These are phyloP conservation scores for Colletotrichum phormii DNA, from an alignment of 2,329 filamentous ascomycete species.

Conservation along the genomic window DNA sequence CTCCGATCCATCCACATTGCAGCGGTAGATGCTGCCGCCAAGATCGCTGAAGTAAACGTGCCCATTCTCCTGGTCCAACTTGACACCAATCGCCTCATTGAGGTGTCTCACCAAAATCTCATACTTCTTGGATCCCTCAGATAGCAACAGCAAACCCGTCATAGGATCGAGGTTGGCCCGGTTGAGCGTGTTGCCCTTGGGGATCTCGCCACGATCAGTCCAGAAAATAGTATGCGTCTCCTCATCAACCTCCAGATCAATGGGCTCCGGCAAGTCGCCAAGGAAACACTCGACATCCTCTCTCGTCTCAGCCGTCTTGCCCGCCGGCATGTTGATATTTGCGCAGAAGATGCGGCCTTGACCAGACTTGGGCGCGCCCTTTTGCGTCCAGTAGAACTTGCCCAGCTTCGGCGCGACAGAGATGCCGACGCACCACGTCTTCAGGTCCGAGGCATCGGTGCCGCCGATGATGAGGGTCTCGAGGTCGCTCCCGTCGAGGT, in stretches of 20 bases:
- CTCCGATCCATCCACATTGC: conserved; percentile 46
- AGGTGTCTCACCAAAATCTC: conserved; percentile 49
- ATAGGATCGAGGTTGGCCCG: conserved; percentile 39
- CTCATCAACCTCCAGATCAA: conserved; percentile 67
- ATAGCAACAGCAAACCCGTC: conserved; percentile 19
- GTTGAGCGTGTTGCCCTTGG: conserved; percentile 66
- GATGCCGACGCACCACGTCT: conserved; percentile 68
- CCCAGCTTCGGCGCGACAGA: conserved; percentile 54
- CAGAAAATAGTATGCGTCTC: conserved; percentile 62
- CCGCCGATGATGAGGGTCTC: conserved; percentile 55
- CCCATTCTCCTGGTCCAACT: conserved; percentile 49
- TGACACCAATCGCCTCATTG: conserved; percentile 60
- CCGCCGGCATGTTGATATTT: conserved; percentile 50
- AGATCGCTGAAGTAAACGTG: conserved; percentile 54
- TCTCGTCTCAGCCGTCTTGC: conserved; percentile 47
- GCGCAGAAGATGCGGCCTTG: conserved; percentile 66
- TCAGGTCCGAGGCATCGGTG: conserved; percentile 45
- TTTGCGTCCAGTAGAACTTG: conserved; percentile 71
- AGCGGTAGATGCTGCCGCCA: conserved; percentile 51
- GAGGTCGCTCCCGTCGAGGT: conserved; percentile 51
- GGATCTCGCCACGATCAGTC: conserved; percentile 71
- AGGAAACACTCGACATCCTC: conserved; percentile 57
- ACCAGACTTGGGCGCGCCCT: conserved; percentile 63
- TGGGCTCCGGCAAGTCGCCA: conserved; percentile 62
- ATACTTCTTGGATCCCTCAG: conserved; percentile 19